These are phyloP conservation scores for Beauveria sp. DNA, from an alignment of 2,329 filamentous ascomycete genomes.

Conservation along the genomic window DNA sequence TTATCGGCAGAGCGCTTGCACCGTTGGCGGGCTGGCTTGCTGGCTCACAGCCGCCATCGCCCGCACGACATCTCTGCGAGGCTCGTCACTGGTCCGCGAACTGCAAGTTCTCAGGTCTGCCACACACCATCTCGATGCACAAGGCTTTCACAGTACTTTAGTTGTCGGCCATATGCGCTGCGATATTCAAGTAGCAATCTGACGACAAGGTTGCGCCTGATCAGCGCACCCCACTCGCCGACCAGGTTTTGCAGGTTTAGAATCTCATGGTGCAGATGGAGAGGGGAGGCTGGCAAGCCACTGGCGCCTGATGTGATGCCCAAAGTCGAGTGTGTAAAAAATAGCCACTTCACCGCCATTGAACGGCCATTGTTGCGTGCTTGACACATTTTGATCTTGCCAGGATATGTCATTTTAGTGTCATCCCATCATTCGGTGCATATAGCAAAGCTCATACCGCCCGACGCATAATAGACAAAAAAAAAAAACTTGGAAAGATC, in stretches of 20 bases:
- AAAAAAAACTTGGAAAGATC: too few species aligned
- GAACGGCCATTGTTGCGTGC: neutral
- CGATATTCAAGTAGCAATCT: neutral
- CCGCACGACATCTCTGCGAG: neutral
- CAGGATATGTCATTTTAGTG: too few species aligned
- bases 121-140: neutral
- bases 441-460: too few species aligned
- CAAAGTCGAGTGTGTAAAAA: neutral
- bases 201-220: neutral
- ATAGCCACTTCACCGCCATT: neutral
- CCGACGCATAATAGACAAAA: too few species aligned
- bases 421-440: too few species aligned
- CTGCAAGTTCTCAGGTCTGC: neutral
- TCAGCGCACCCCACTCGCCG: neutral
- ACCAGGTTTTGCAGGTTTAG: neutral
- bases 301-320: constrained; percentile 1
- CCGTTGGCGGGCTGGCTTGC: neutral
- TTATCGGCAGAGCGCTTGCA: neutral
- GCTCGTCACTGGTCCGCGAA: neutral
- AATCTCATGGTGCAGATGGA: neutral
- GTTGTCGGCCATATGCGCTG: neutral
- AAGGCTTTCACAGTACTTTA: neutral
- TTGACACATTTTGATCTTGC: too few species aligned
- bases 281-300: constrained; percentile 3
- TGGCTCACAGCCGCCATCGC: neutral